These are phyloP conservation scores for Sicyos baderoa DNA, from an alignment of 306 rosid genomes.

Conservation along the genomic window DNA sequence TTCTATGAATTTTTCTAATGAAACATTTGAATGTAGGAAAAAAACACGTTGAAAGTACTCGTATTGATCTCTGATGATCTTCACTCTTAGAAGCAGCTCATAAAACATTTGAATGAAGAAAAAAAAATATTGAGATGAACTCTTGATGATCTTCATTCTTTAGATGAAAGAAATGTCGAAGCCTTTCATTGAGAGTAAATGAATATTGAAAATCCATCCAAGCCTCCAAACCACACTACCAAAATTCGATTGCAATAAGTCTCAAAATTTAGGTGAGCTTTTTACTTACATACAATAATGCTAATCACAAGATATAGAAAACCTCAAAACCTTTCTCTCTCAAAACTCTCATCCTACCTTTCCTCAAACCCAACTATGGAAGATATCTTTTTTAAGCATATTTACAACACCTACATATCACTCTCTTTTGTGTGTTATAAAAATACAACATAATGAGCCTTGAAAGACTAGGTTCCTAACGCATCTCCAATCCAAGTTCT, in stretches of 20 bases:
- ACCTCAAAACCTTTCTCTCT: neutral
- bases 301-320: neutral
- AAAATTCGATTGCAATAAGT: no score
- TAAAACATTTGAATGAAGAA: no score
- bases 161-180: no score
- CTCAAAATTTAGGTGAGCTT: slow-evolving; percentile 7
- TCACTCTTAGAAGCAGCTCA: no score
- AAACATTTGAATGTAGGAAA: no score
- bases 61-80: no score
- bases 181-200: no score
- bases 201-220: neutral
- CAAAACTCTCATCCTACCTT: slow-evolving; percentile 6
- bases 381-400: neutral
- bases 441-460: slow-evolving; percentile 11
- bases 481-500: slow-evolving; percentile 5
- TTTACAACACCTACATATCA: slow-evolving; percentile 5
- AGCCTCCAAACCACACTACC: slow-evolving; percentile 1
- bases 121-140: no score
- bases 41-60: no score
- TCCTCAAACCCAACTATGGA: slow-evolving; percentile 6
- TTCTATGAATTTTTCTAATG: no score
- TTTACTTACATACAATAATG: slow-evolving; percentile 2
- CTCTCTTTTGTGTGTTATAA: neutral
- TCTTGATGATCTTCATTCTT: no score
- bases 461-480: neutral